phyloP scores from a whole-genome alignment of 768 basidiomycete species.

The Serendipita sp. region DNA sequence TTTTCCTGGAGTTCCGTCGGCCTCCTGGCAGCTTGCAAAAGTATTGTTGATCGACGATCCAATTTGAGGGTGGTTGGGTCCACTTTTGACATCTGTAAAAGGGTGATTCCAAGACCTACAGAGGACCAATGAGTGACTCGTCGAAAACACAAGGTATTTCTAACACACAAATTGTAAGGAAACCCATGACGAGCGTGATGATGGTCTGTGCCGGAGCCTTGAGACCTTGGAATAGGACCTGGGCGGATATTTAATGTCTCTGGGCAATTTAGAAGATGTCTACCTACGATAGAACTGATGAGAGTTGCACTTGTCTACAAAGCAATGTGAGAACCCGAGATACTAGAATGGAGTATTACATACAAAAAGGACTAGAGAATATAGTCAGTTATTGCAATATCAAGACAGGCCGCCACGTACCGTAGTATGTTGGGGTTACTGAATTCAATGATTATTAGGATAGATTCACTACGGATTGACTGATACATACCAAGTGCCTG shows the following conservation, averaged over 20 bases:
- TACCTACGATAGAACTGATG: slow-evolving; percentile 60
- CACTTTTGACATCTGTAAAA: slow-evolving; percentile 90
- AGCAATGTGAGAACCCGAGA: not conserved
- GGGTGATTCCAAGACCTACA: slow-evolving; percentile 61
- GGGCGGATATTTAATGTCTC: not conserved
- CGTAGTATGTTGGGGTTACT: slow-evolving; percentile 83
- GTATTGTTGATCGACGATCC: slow-evolving; percentile 77
- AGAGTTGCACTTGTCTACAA: slow-evolving; percentile 73
- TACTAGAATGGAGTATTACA: not conserved
- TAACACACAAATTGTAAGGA: slow-evolving; percentile 61
- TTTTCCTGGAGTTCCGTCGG: slow-evolving; percentile 66
- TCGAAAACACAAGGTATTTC: not conserved
- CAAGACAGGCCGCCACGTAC: slow-evolving; percentile 20
- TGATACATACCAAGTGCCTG: slow-evolving; percentile 2
- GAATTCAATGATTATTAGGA: not conserved
- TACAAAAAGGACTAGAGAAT: not conserved
- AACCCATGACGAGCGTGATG: slow-evolving; percentile 81
- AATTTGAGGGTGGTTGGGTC: slow-evolving; percentile 71
- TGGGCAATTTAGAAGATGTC: not conserved
- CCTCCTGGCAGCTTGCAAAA: slow-evolving; percentile 68
- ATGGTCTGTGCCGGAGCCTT: slow-evolving; percentile 61
- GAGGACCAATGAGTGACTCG: slow-evolving; percentile 5
- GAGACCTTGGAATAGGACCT: slow-evolving; percentile 85
- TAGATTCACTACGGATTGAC: not conserved
- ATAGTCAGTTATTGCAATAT: not conserved